Percentiles rank a stretch among this genome's conserved stretches.
Evolutionary conservation across 192 early-diverging fungal species (phyloP).

Genomic region (Backusella sp.): DNA sequence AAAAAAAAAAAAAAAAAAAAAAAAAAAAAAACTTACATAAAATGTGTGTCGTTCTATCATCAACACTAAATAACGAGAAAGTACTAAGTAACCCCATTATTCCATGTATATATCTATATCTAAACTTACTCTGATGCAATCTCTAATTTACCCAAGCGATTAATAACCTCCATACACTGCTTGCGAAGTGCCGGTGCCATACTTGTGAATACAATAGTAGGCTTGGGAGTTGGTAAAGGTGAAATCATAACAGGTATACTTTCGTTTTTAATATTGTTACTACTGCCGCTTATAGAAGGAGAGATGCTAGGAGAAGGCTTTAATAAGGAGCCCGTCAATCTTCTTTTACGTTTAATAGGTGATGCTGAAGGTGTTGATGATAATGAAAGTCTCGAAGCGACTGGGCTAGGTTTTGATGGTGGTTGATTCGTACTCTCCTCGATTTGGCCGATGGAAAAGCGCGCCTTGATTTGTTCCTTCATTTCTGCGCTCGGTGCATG

Average conservation of each 20-base stretch:
- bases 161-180: background rate
- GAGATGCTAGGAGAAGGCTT: background rate
- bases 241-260: background rate
- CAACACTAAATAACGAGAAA: slow-evolving; percentile 13
- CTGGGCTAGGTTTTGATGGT: background rate
- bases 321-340: slow-evolving; percentile 3
- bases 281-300: background rate
- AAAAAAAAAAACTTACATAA: slow-evolving; percentile 10
- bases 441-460: slow-evolving; percentile 15
- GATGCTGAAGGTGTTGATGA: background rate
- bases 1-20: too few relatives aligned
- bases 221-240: background rate
- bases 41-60: slow-evolving; percentile 27
- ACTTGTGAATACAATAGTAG: slow-evolving; percentile 14
- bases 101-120: too few relatives aligned
- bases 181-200: background rate
- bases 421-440: background rate
- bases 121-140: background rate
- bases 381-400: background rate
- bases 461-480: slow-evolving; percentile 20
- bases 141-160: background rate
- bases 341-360: slow-evolving; percentile 16
- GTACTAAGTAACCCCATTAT: background rate
- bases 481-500: background rate
- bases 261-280: background rate